Conservation (phyloP, 1,284 basidiomycete species). For the Porphyrellus sp. region DNA sequence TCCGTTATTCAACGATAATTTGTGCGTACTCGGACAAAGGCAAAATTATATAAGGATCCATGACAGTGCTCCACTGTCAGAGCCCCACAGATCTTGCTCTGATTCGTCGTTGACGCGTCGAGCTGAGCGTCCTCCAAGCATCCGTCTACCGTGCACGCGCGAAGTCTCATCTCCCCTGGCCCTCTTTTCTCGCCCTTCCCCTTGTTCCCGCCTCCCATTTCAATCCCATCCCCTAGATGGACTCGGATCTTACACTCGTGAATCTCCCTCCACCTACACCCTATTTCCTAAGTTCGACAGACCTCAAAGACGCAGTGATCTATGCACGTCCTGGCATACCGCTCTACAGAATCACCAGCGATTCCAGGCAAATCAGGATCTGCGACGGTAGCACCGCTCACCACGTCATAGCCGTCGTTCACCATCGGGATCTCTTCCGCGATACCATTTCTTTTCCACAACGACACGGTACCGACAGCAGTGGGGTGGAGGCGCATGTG, state of each 20-base stretch:
- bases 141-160: neutral
- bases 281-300: slow-evolving; percentile 29
- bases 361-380: slow-evolving; percentile 19
- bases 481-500: neutral
- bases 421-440: slow-evolving; percentile 26
- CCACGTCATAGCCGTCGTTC: slow-evolving; percentile 25
- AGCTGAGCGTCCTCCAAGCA: neutral
- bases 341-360: slow-evolving; percentile 26
- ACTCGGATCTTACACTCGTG: slow-evolving; percentile 31
- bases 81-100: neutral
- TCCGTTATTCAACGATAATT: neutral
- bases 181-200: neutral
- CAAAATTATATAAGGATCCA: slow-evolving; percentile 2
- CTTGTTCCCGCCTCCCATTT: neutral
- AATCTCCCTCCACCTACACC: slow-evolving; percentile 24
- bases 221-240: slow-evolving; percentile 16
- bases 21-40: slow-evolving; percentile 5
- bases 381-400: slow-evolving; percentile 9
- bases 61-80: neutral
- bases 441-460: slow-evolving; percentile 30
- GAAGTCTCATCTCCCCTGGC: neutral
- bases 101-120: slow-evolving; percentile 6
- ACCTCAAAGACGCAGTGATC: slow-evolving; percentile 18
- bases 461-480: neutral
- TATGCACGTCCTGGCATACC: slow-evolving; percentile 20